A percentile compares a stretch with the other conserved stretches of the same genome.
These are phyloP conservation scores for Edaphochlamys debaryana DNA, from an alignment of 139 green algal species.

Conservation along the genomic window DNA sequence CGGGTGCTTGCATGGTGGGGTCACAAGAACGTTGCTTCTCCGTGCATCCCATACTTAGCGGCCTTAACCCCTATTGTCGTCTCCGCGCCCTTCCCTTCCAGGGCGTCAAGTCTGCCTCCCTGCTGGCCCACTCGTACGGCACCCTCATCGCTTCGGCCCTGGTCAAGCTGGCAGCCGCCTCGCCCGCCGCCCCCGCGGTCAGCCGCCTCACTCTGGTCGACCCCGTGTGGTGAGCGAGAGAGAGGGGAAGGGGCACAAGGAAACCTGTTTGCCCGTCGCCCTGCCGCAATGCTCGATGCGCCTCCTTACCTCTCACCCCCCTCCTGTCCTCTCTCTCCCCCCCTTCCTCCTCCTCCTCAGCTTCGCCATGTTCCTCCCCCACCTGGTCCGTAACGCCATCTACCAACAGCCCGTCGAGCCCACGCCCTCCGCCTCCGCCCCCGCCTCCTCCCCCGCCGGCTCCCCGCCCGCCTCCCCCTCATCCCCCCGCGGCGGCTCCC, in stretches of 20 bases:
- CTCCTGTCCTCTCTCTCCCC: not conserved
- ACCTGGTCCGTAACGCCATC: constrained; percentile 51
- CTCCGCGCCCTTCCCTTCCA: not conserved
- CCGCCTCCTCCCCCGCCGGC: not conserved
- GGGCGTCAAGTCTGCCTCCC: constrained; percentile 17
- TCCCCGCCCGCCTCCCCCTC: not conserved
- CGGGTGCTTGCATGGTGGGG: no score
- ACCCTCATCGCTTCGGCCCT: constrained; percentile 47
- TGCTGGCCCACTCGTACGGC: constrained; percentile 60
- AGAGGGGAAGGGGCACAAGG: no score
- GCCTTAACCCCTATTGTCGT: no score
- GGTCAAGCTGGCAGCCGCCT: constrained; percentile 33
- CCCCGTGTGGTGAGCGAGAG: constrained; percentile 44
- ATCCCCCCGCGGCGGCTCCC: not conserved
- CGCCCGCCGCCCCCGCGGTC: not conserved
- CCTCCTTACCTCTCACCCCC: not conserved
- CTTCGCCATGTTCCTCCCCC: constrained; percentile 59
- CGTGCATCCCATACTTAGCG: no score
- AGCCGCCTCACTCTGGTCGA: constrained; percentile 47
- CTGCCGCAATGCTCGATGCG: no score
- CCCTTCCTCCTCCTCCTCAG: not conserved
- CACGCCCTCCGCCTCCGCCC: not conserved
- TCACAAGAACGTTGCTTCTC: no score
- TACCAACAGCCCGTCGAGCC: constrained; percentile 34
- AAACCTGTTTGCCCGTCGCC: no score